Conservation (phyloP, 805 yeast species). For the Nakazawaea siamensis region DNA sequence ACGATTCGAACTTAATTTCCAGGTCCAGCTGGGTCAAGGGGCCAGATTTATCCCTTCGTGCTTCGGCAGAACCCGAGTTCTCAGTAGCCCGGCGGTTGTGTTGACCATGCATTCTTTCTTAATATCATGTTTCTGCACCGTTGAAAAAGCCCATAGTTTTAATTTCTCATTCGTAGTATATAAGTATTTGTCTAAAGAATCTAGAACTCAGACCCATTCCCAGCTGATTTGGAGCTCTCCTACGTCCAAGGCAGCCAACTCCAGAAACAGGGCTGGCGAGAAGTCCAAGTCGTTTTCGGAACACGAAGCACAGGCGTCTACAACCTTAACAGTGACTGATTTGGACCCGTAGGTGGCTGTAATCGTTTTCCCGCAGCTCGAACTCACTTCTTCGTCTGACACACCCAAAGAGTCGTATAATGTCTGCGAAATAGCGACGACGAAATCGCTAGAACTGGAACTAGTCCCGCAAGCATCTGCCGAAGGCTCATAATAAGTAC, state of each 20-base stretch:
- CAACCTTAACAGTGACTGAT: conserved; percentile 47
- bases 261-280: conserved; percentile 50
- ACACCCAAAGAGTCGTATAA: conserved; percentile 30
- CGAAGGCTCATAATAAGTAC: conserved; percentile 33
- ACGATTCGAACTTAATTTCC: too few relatives aligned
- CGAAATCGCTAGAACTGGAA: conserved; percentile 35
- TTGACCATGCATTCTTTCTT: too few relatives aligned
- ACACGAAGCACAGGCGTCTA: conserved; percentile 53
- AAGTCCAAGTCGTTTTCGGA: conserved; percentile 41
- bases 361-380: conserved; percentile 36
- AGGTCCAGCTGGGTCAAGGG: too few relatives aligned
- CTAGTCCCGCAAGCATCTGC: conserved; percentile 49
- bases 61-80: too few relatives aligned
- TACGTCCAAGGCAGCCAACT: conserved; percentile 39
- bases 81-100: too few relatives aligned
- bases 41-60: too few relatives aligned
- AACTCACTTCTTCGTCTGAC: conserved; percentile 25
- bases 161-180: too few relatives aligned
- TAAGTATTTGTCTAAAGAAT: too few relatives aligned
- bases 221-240: conserved; percentile 51
- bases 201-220: conserved; percentile 21
- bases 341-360: conserved; percentile 37
- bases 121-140: too few relatives aligned
- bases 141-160: too few relatives aligned
- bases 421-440: conserved; percentile 42